These are phyloP conservation scores for Crucihimalaya himalaica DNA, from an alignment of 345 rosid genomes.

Conservation along the genomic window DNA sequence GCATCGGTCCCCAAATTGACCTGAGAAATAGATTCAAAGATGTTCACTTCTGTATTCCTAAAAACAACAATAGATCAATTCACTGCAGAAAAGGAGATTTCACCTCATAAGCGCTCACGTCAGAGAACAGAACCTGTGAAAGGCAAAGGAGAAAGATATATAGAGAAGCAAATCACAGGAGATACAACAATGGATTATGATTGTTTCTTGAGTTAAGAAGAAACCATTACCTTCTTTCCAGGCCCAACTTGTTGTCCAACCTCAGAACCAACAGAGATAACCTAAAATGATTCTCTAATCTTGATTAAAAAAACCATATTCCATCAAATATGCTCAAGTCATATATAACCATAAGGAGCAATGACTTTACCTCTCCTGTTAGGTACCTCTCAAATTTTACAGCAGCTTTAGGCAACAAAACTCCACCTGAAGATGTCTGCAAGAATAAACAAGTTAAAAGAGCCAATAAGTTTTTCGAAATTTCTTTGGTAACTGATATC, in stretches of 20 bases:
- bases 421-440: slow-evolving; percentile 91
- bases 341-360: neutral
- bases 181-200: slow-evolving; percentile 4
- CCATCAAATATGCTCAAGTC: slow-evolving; percentile 1
- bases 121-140: slow-evolving; percentile 86
- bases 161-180: slow-evolving; percentile 2
- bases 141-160: neutral
- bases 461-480: neutral
- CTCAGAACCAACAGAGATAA: slow-evolving; percentile 72
- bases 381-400: slow-evolving; percentile 86
- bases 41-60: neutral
- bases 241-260: slow-evolving; percentile 61
- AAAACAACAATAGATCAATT: neutral
- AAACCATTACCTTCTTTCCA: slow-evolving; percentile 69
- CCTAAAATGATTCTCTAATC: slow-evolving; percentile 40
- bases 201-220: neutral
- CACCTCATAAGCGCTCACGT: slow-evolving; percentile 84
- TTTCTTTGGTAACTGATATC: neutral
- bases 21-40: slow-evolving; percentile 39
- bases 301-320: neutral
- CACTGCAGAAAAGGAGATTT: neutral
- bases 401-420: slow-evolving; percentile 87
- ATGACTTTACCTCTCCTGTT: slow-evolving; percentile 72
- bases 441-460: neutral
- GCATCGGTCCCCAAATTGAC: slow-evolving; percentile 74